Percentiles rank a stretch among this genome's conserved stretches.
These are phyloP conservation scores for Vaccinium macrocarpon DNA, from an alignment of 148 eudicot species.

Conservation along the genomic window DNA sequence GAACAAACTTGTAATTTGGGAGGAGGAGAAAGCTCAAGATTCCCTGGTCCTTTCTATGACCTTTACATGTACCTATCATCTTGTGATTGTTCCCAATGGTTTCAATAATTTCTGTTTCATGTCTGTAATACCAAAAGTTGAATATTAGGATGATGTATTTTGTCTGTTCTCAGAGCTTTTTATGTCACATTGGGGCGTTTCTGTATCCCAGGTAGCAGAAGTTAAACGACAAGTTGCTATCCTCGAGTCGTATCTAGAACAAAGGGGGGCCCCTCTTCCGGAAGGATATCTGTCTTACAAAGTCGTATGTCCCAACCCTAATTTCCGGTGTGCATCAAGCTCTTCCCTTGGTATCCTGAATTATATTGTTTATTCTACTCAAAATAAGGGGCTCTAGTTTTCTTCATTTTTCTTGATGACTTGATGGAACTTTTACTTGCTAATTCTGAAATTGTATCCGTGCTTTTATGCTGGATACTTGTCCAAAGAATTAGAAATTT, in stretches of 20 bases:
- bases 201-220: conserved; percentile 50
- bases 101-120: neutral
- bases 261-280: conserved; percentile 81
- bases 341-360: neutral
- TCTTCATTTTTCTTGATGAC: neutral
- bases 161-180: neutral
- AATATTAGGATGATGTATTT: neutral
- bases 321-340: conserved; percentile 51
- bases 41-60: neutral
- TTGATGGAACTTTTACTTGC: conserved; percentile 5
- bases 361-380: neutral
- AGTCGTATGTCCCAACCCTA: conserved; percentile 75
- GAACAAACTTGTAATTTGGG: neutral
- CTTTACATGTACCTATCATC: neutral
- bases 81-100: neutral
- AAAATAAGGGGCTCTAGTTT: neutral
- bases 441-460: neutral
- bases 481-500: neutral
- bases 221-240: conserved; percentile 54
- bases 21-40: neutral
- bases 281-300: conserved; percentile 74
- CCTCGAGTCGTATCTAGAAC: conserved; percentile 79
- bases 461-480: conserved; percentile 8
- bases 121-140: neutral
- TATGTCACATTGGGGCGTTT: neutral